phyloP scores from a whole-genome alignment of 2,329 filamentous ascomycete genomes.

The Exophiala oligosperma region DNA sequence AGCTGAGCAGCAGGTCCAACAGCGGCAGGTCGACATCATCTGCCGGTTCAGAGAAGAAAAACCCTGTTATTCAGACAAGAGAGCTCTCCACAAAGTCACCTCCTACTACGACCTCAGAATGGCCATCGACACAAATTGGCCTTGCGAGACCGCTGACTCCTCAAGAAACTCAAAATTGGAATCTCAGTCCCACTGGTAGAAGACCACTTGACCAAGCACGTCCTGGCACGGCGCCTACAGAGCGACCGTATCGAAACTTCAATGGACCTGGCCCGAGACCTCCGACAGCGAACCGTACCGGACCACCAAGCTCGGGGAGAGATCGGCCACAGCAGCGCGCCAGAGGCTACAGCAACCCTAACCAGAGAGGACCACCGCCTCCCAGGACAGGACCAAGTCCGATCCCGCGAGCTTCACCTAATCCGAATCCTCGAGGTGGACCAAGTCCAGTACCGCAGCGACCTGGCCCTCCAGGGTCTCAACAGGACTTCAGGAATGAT shows the following conservation, averaged over 20 bases:
- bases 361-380: slow-evolving; percentile 14
- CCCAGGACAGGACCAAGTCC: slow-evolving; percentile 19
- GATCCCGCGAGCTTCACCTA: slow-evolving; percentile 9
- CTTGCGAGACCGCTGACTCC: slow-evolving; percentile 22
- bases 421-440: slow-evolving; percentile 14
- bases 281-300: slow-evolving; percentile 13
- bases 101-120: slow-evolving; percentile 16
- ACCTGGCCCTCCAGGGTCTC: background rate
- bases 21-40: slow-evolving; percentile 24
- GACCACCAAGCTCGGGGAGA: slow-evolving; percentile 11
- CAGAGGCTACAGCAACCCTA: slow-evolving; percentile 17
- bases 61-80: slow-evolving; percentile 11
- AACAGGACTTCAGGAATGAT: slow-evolving; percentile 1
- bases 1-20: slow-evolving; percentile 26
- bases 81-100: slow-evolving; percentile 21
- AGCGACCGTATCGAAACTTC: slow-evolving; percentile 23
- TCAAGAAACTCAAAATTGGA: slow-evolving; percentile 14
- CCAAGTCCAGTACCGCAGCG: slow-evolving; percentile 7
- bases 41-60: slow-evolving; percentile 15
- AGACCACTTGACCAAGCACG: slow-evolving; percentile 5
- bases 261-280: slow-evolving; percentile 19
- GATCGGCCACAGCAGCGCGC: slow-evolving; percentile 6
- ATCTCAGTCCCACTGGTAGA: background rate
- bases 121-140: slow-evolving; percentile 24
- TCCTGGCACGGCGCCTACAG: background rate